Base-by-base conservation (phyloP, 192 early-diverging fungal species). In the Linderina pennispora region DNA sequence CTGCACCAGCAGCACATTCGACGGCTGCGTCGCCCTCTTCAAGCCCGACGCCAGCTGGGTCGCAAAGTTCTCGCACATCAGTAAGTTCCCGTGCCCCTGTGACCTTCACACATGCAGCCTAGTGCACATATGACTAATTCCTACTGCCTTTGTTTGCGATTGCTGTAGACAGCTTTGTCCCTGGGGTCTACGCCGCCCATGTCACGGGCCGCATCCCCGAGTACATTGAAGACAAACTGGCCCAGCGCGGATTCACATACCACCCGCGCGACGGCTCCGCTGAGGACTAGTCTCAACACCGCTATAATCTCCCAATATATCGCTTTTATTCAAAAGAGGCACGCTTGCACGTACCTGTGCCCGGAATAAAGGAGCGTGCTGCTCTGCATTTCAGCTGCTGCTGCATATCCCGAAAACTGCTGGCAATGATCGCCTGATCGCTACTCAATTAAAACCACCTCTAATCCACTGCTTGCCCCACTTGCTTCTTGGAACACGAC, bases 1-100 rank as follows among this genome's bases (percentile, higher is more conserved):
- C 42, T 91, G 89, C 62, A 91, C 89, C 22, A 87, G 79, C 44
- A 58, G 77, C 16, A 85, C 80, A 24, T 89, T 84, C 40, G 86
- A 88, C 45, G 89, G 88, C 11, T 47, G 80, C 8, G 82, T 85
- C 48, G 82, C 86, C 1, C 61, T 84, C 48, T 83, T 88, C 73
- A 74, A 82, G 53, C 88, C 88, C 13, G 77, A 64, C 40, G 70
- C 80, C 39, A 82, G 79, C 43, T 91, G 88, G 88, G 83, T 88
- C 10, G 81, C 79, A 36, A 82, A 80, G 54, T 89, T 79, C 71
- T 76, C 86, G 31, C 78, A 62, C 24, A 43, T 70, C 23, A 61
- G n/a, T n/a, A n/a, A n/a, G n/a, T n/a, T n/a, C n/a, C n/a, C n/a
- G n/a, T n/a, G n/a, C n/a, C n/a, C n/a, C n/a, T n/a, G n/a, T n/a